Percentiles rank a stretch among this genome's conserved stretches.
Conservation (phyloP, 257 asterid genomes). For the Penstemon newberryi region DNA sequence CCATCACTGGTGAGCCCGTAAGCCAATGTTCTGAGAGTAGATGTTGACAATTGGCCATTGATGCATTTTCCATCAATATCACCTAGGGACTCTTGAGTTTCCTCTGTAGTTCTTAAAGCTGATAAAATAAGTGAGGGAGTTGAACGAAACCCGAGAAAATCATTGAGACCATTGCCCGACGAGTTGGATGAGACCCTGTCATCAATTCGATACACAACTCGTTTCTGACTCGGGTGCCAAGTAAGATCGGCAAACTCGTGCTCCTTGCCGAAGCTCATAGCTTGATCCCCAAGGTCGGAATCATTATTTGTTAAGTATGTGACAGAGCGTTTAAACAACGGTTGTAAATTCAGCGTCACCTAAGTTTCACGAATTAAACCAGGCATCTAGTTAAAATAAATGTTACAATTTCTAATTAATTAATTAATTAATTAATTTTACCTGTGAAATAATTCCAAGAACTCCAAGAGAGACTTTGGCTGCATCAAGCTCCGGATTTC, state of each 20-base stretch:
- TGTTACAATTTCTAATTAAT: not conserved
- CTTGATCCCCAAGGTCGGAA: slow-evolving; percentile 42
- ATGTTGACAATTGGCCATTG: slow-evolving; percentile 36
- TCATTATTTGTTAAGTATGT: slow-evolving; percentile 40
- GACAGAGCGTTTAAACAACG: slow-evolving; percentile 52
- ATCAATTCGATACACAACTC: slow-evolving; percentile 46
- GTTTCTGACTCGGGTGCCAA: slow-evolving; percentile 61
- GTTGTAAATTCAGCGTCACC: slow-evolving; percentile 57
- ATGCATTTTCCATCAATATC: slow-evolving; percentile 55
- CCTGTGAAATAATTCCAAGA: slow-evolving; percentile 77
- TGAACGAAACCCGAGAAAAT: slow-evolving; percentile 52
- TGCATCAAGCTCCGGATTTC: slow-evolving; percentile 57
- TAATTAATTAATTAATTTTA: not conserved
- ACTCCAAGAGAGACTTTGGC: slow-evolving; percentile 70
- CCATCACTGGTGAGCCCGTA: slow-evolving; percentile 55
- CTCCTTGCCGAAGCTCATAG: slow-evolving; percentile 32
- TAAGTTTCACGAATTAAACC: not conserved
- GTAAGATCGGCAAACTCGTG: slow-evolving; percentile 62
- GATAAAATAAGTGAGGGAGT: slow-evolving; percentile 34
- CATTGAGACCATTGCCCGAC: slow-evolving; percentile 44
- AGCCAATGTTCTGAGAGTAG: slow-evolving; percentile 28
- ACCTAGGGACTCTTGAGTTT: slow-evolving; percentile 44
- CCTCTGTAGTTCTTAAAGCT: slow-evolving; percentile 49
- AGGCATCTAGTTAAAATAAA: too few species aligned
- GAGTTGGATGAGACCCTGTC: slow-evolving; percentile 43